Base-by-base conservation (phyloP, 495 filamentous ascomycete genomes). In the Trichocladium uniseriatum region DNA sequence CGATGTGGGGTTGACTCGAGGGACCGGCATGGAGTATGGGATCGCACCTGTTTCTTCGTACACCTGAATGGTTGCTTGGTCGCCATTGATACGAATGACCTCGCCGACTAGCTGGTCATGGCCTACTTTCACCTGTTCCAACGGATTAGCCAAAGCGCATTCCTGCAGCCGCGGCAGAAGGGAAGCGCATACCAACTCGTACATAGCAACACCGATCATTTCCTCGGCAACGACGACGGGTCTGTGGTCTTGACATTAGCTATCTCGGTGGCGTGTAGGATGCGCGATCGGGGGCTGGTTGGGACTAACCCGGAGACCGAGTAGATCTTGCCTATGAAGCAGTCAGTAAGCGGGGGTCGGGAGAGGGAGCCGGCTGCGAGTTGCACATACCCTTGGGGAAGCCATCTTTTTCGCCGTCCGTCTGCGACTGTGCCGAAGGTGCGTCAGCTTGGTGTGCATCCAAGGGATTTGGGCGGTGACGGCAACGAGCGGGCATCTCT, bases 31-130 rank as follows among this genome's bases (percentile, higher is more conserved):
- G 38, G 15, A 22, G 47, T 71, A 48, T 79, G 94, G n/a, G n/a
- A n/a, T n/a, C n/a, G n/a, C n/a, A n/a, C 89, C 88, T 59, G 92
- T 98, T 71, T 98, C 92, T 61, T 98, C 92, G 71, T 98, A 98
- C 51, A 98, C 92, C 72, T 98, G 94, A 53, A 98, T 91, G 6
- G 89, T 96, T 51, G 87, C 89, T 70, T 89, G 94, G 65, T 97
- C 94, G 56, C 77, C 84, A 54, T 87, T 90, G 63, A 99, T 91
- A 60, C 94, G 83, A 79, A 99, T 99, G 68, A 99, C 91, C 70
- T 99, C 92, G 56, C 92, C 92, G 41, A 94, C 86, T 34, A 99
- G 78, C 46, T 79, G 70, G 64, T 94, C 88, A 61, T 94, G 81
- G 54, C 92, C 90, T 51, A 99, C 90, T 65, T 77, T 81, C 59